These are phyloP conservation scores for Hibiscus syriacus DNA, from an alignment of 345 rosid genomes.

Conservation along the genomic window DNA sequence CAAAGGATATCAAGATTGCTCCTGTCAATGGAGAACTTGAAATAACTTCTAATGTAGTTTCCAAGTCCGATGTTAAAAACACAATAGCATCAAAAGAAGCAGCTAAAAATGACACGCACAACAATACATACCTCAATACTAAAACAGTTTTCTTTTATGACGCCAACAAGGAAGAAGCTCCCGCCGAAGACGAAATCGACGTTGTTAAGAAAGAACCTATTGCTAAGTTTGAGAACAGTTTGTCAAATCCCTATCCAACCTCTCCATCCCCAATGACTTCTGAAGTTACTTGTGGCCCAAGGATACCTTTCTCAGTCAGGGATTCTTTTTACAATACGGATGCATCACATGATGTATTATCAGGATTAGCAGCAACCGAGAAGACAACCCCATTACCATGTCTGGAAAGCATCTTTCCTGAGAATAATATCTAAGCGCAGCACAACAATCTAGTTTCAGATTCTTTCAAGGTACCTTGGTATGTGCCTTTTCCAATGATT, in stretches of 20 bases:
- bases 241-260: not conserved
- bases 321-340: constrained; percentile 18
- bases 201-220: constrained; percentile 11
- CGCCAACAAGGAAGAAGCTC: constrained; percentile 10
- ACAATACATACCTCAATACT: not conserved
- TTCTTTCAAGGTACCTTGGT: not conserved
- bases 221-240: constrained; percentile 4
- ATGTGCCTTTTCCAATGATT: not conserved
- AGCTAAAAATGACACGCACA: not conserved
- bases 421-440: not conserved
- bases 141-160: not conserved
- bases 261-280: not conserved
- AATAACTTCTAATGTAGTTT: not conserved
- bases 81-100: not conserved
- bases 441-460: not conserved
- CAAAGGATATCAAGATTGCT: constrained; percentile 1
- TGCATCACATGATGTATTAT: not conserved
- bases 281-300: not conserved
- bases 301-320: constrained; percentile 15
- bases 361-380: not conserved
- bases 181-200: constrained; percentile 17
- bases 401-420: not conserved
- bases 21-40: constrained; percentile 8
- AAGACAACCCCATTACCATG: not conserved
- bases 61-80: constrained; percentile 3